A percentile compares a stretch with the other conserved stretches of the same genome.
Conservation (phyloP, 768 basidiomycete genomes). For the Pulveroboletus ravenelii region DNA sequence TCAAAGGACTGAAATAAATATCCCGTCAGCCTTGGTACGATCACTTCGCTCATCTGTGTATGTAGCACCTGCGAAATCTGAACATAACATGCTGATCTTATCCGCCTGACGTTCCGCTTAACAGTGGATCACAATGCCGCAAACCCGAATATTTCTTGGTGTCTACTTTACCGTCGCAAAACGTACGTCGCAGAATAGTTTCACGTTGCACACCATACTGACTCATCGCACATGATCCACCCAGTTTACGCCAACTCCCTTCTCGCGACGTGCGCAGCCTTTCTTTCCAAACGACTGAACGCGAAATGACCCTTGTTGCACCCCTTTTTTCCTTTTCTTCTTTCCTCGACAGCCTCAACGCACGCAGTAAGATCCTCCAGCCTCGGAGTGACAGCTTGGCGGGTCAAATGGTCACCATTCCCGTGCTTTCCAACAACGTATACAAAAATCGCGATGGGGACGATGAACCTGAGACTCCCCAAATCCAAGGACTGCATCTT, state of each 20-base stretch:
- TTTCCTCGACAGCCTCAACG: constrained; percentile 14
- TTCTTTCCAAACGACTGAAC: background rate
- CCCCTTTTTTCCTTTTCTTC: too few relatives aligned
- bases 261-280: constrained; percentile 18
- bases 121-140: constrained; percentile 20
- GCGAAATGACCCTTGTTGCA: background rate
- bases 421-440: background rate
- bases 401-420: background rate
- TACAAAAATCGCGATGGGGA: background rate
- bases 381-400: background rate
- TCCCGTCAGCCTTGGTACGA: constrained; percentile 9
- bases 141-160: constrained; percentile 22
- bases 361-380: constrained; percentile 11
- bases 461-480: background rate
- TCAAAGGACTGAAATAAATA: background rate
- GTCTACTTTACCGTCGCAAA: constrained; percentile 22
- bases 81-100: background rate
- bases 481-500: background rate
- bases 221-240: background rate
- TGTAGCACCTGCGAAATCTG: background rate
- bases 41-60: constrained; percentile 18
- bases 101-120: background rate
- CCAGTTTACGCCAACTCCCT: constrained; percentile 25
- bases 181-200: constrained; percentile 6
- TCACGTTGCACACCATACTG: background rate